Percentiles rank a stretch among this genome's conserved stretches.
Conservation (phyloP, 1,284 basidiomycete genomes). For the Tylopilus sp. region DNA sequence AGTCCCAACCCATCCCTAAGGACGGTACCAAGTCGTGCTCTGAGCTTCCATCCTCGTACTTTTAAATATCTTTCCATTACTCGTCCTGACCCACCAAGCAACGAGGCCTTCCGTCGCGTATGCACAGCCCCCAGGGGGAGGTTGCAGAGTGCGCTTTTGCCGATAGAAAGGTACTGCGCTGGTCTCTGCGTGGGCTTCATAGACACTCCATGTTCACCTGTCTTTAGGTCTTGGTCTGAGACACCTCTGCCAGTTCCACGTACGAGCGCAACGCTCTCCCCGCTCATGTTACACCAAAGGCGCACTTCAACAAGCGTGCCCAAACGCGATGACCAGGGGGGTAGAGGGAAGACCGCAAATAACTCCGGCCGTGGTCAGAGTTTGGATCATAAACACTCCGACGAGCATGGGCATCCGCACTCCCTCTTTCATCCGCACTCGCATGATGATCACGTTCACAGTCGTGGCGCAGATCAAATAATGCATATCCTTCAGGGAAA, state of each 20-base stretch:
- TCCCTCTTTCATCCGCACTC: constrained; percentile 65
- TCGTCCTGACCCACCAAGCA: background rate
- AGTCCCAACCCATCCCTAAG: constrained; percentile 6
- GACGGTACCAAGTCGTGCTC: constrained; percentile 2
- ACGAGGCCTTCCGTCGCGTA: background rate
- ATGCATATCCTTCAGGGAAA: constrained; percentile 66
- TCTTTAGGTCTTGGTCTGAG: constrained; percentile 11
- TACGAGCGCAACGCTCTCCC: background rate
- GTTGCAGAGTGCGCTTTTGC: constrained; percentile 2
- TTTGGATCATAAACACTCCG: constrained; percentile 8
- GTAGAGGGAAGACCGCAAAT: background rate
- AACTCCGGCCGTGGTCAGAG: constrained; percentile 11
- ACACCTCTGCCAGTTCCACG: background rate
- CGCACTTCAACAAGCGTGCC: constrained; percentile 32
- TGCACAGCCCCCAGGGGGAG: constrained; percentile 1
- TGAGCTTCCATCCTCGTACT: background rate
- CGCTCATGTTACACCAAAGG: constrained; percentile 36
- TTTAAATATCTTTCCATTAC: background rate
- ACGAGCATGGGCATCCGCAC: constrained; percentile 46
- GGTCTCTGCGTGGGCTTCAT: background rate
- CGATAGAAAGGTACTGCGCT: constrained; percentile 16
- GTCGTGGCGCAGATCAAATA: constrained; percentile 69
- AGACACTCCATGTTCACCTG: constrained; percentile 11
- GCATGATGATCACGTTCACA: constrained; percentile 61
- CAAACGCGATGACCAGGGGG: constrained; percentile 6